Percentiles rank a stretch among this genome's conserved stretches.
Evolutionary conservation across 2,329 filamentous ascomycete species (phyloP).

Genomic region (Aspergillus jensenii): DNA sequence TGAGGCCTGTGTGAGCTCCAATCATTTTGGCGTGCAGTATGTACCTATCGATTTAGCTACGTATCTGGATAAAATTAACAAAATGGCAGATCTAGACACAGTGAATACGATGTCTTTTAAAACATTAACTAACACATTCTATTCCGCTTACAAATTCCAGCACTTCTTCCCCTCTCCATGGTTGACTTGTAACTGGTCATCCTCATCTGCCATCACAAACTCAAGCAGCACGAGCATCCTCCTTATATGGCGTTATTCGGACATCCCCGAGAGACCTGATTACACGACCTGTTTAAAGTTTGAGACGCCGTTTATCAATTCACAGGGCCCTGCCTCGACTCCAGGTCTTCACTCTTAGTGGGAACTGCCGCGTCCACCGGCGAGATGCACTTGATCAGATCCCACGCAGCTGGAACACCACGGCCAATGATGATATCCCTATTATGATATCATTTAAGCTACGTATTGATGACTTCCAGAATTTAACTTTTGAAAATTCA

Average conservation of each 20-base stretch:
- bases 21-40: constrained; percentile 2
- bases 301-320: background rate
- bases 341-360: no score
- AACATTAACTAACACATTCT: background rate
- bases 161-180: background rate
- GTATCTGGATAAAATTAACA: background rate
- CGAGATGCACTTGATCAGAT: background rate
- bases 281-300: background rate
- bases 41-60: background rate
- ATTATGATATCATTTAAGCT: background rate
- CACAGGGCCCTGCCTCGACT: background rate
- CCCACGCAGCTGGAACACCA: background rate
- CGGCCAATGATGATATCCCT: background rate
- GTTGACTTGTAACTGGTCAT: background rate
- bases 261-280: background rate
- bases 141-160: background rate
- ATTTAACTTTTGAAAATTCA: background rate
- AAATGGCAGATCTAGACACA: no score
- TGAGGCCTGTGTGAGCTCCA: background rate
- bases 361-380: no score
- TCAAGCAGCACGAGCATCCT: background rate
- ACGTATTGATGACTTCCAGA: background rate
- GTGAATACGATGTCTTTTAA: background rate
- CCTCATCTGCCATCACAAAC: background rate
- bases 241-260: background rate